Conservation (phyloP, 148 eudicot genomes). For the Persicaria maculosa region DNA sequence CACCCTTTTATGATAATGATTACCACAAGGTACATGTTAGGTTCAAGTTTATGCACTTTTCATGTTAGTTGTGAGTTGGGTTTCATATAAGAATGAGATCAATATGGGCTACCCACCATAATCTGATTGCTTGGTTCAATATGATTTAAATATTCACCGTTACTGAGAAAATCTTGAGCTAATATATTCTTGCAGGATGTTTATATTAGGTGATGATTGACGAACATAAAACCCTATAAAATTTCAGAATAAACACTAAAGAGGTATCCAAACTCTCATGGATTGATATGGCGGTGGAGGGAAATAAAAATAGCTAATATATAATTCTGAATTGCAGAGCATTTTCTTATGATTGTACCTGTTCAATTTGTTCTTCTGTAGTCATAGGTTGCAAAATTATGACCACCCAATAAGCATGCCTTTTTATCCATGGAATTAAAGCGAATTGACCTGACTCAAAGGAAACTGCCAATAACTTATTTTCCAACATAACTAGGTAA, state of each 20-base stretch:
- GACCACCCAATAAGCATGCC: no score
- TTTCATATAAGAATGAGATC: neutral
- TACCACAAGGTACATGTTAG: no score
- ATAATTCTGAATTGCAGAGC: neutral
- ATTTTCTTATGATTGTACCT: neutral
- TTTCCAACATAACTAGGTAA: no score
- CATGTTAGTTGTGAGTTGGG: neutral
- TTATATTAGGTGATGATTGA: neutral
- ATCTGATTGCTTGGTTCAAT: neutral
- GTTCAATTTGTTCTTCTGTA: neutral
- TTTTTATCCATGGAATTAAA: neutral
- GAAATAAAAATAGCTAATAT: no score
- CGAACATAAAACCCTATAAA: neutral
- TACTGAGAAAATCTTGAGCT: no score
- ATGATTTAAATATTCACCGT: neutral
- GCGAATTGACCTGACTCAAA: constrained; percentile 26
- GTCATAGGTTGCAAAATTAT: neutral
- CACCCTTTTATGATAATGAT: no score
- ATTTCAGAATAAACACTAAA: neutral
- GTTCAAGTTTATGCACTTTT: constrained; percentile 20
- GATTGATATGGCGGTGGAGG: neutral
- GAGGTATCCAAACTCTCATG: no score
- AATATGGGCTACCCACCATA: neutral
- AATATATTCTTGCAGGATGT: no score
- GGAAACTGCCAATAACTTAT: no score